Conservation (phyloP, 2,329 filamentous ascomycete species). For the Catunica adiposa region DNA sequence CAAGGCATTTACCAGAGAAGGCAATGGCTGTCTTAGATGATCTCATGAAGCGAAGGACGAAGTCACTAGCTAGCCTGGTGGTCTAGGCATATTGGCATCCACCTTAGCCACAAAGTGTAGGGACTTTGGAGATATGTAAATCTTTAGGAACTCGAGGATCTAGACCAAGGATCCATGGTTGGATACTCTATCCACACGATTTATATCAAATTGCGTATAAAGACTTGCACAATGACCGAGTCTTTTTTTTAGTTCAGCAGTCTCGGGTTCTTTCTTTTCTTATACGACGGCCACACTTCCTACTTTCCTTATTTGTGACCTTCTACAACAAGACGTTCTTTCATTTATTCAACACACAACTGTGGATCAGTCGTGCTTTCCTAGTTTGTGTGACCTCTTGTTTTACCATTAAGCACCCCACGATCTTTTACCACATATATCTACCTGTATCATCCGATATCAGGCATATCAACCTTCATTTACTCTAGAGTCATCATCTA, state of each 20-base stretch:
- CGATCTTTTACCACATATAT: background rate
- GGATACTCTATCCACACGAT: background rate
- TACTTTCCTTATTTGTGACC: background rate
- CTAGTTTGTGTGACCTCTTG: background rate
- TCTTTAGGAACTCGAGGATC: background rate
- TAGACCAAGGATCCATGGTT: background rate
- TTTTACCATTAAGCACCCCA: background rate
- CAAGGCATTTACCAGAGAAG: background rate
- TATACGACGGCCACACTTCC: background rate
- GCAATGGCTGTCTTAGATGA: background rate
- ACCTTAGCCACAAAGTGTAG: background rate
- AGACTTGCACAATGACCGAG: too few species aligned
- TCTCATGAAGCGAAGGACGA: background rate
- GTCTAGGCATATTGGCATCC: background rate
- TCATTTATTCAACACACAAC: background rate
- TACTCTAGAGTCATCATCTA: background rate
- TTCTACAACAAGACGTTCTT: background rate
- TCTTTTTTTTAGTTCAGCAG: background rate
- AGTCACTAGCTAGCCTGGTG: background rate
- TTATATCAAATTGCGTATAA: too few species aligned
- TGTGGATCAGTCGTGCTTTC: background rate
- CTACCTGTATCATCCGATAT: background rate
- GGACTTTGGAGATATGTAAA: background rate
- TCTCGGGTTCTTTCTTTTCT: background rate
- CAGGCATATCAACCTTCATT: conserved; percentile 3